phyloP scores from a whole-genome alignment of 805 yeast genomes.

The Teunomyces panamensis region DNA sequence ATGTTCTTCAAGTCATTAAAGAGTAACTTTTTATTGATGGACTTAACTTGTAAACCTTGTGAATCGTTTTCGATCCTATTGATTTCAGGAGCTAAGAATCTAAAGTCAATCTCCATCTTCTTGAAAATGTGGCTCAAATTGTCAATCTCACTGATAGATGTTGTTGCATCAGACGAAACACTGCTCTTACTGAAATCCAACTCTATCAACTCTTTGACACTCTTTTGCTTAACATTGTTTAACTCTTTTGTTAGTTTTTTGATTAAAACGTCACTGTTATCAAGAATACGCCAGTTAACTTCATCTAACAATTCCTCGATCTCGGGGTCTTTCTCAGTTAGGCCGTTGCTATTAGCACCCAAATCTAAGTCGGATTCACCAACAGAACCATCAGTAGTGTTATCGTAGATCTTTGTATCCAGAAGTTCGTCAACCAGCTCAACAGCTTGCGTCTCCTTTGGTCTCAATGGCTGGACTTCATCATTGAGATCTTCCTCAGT shows the following conservation, averaged over 20 bases:
- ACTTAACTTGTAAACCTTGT: constrained; percentile 77
- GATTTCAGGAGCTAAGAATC: constrained; percentile 58
- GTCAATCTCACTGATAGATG: constrained; percentile 34
- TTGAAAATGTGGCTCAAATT: constrained; percentile 36
- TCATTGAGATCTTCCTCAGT: constrained; percentile 1
- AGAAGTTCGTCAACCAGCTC: background rate
- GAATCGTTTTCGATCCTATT: constrained; percentile 70
- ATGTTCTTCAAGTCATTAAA: constrained; percentile 69
- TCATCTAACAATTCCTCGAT: constrained; percentile 72
- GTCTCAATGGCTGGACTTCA: constrained; percentile 2
- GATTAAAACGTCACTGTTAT: constrained; percentile 58
- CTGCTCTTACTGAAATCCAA: constrained; percentile 35
- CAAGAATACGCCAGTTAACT: constrained; percentile 70
- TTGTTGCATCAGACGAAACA: constrained; percentile 30
- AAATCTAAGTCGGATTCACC: background rate
- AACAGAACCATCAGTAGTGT: background rate
- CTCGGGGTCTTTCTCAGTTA: constrained; percentile 38
- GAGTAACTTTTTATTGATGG: constrained; percentile 75
- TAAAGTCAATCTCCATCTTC: constrained; percentile 39
- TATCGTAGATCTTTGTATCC: background rate
- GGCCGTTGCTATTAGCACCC: background rate
- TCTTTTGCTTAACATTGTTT: constrained; percentile 58
- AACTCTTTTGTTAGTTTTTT: constrained; percentile 58
- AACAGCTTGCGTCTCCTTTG: constrained; percentile 3
- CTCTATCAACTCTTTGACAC: constrained; percentile 46